Percentiles rank a stretch among this genome's conserved stretches.
These are phyloP conservation scores for Ustilago nuda DNA, from an alignment of 1,284 basidiomycete genomes.

Conservation along the genomic window DNA sequence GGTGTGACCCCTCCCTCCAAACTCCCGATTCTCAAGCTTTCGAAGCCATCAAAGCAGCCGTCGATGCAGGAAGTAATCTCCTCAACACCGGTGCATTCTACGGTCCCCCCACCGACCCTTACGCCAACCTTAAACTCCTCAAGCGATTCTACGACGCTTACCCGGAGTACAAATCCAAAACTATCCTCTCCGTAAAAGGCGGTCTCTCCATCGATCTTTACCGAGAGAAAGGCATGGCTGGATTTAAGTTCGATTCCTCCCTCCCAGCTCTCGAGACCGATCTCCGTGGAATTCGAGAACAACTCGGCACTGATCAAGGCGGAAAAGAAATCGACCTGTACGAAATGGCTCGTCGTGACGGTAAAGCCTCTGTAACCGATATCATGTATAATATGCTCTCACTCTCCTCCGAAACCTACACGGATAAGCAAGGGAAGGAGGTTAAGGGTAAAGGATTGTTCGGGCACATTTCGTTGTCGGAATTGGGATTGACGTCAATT, in stretches of 20 bases:
- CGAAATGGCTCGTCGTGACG: slow-evolving; percentile 57
- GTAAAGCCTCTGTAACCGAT: slow-evolving; percentile 25
- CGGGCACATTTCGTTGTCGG: slow-evolving; percentile 59
- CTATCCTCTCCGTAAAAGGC: slow-evolving; percentile 74
- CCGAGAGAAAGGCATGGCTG: slow-evolving; percentile 36
- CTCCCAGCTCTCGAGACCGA: slow-evolving; percentile 46
- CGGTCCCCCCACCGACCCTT: slow-evolving; percentile 63
- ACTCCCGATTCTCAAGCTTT: slow-evolving; percentile 75
- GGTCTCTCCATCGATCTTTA: slow-evolving; percentile 62
- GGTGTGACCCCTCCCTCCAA: slow-evolving; percentile 33
- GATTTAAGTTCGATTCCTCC: slow-evolving; percentile 35
- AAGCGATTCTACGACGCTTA: slow-evolving; percentile 73
- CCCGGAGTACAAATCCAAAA: slow-evolving; percentile 74
- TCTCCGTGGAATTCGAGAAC: slow-evolving; percentile 38
- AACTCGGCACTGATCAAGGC: slow-evolving; percentile 53
- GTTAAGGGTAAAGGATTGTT: slow-evolving; percentile 59
- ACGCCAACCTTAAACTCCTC: slow-evolving; percentile 71
- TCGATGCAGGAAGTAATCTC: slow-evolving; percentile 73
- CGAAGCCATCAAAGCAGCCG: slow-evolving; percentile 75
- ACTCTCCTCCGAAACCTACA: slow-evolving; percentile 41
- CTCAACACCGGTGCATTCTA: slow-evolving; percentile 72
- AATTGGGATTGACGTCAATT: slow-evolving; percentile 57
- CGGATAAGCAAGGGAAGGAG: slow-evolving; percentile 26
- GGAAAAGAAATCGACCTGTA: slow-evolving; percentile 59
- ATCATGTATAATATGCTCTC: slow-evolving; percentile 55